Base-by-base conservation (phyloP, 768 basidiomycete species). In the Boletus subparvulus region DNA sequence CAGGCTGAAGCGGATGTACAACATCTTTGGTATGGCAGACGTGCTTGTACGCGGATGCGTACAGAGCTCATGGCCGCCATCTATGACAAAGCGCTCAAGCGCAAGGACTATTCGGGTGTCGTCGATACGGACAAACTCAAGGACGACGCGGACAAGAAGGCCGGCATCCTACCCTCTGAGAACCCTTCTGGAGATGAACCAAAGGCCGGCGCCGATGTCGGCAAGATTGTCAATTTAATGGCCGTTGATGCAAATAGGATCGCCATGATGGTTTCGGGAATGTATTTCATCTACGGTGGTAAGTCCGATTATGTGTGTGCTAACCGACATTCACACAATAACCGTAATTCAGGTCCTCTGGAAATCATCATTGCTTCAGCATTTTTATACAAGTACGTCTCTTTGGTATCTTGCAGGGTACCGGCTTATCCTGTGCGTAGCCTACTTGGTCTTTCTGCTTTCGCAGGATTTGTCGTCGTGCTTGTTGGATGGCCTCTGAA, bases 191-290 rank as follows among this genome's bases (percentile, higher is more conserved):
- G 59, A 50, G 74, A 74, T 56, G 77, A 90, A 32, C 82, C 85
- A 1, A 87, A 83, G 61, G 81, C 87, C 1, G 89, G 91, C 16
- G 94, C 94, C 9, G 90, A 93, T 67, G 79, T 90, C 13, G 94
- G 94, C 13, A 94, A 94, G 69, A 91, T 95, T 50, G 90, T 94
- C 52, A 92, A 92, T 61, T 73, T 94, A 36, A 95, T 95, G 92
- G 85, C 89, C 14, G 84, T 83, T 8, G 90, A 92, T 67, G 84
- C 86, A 3, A 87, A 85, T 64, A 74, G 79, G 76, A 71, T 88
- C 54, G 73, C 83, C 3, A 77, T 78, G 73, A 83, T 79, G 52
- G 61, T 76, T 8, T 81, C 87, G 0, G 80, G 78, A 3, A 67
- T 78, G 50, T 90, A 88, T 64, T 83, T 86, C 66, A 73, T 88